These are phyloP conservation scores for Polychaeton citri DNA, from an alignment of 2,329 filamentous ascomycete species.

Conservation along the genomic window DNA sequence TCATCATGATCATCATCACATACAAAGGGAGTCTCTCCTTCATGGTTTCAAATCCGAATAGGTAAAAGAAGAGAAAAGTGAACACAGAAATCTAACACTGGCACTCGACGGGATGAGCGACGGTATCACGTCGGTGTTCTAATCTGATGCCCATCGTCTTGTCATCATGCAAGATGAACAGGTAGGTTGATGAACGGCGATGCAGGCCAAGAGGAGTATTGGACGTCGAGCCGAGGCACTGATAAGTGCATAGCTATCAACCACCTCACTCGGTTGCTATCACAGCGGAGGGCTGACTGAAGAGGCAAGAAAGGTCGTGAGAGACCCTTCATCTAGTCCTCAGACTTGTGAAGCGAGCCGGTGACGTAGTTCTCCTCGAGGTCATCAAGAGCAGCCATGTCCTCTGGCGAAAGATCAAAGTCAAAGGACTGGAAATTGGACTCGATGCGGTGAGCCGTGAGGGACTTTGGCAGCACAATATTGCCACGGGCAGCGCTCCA, in stretches of 20 bases:
- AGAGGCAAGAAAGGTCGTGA: too few species aligned
- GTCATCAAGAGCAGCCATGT: slow-evolving; percentile 35
- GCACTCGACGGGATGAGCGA: not conserved
- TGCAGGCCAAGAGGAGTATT: not conserved
- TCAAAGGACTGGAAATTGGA: slow-evolving; percentile 55
- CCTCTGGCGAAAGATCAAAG: slow-evolving; percentile 56
- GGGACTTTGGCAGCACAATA: slow-evolving; percentile 72
- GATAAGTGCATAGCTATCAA: too few species aligned
- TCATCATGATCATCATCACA: too few species aligned
- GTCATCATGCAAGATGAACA: too few species aligned
- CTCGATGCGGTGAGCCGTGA: slow-evolving; percentile 57
- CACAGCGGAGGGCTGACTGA: too few species aligned
- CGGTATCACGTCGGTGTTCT: not conserved
- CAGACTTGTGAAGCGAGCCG: slow-evolving; percentile 1
- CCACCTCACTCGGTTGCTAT: too few species aligned
- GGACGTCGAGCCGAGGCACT: too few species aligned
- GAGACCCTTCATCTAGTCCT: not conserved
- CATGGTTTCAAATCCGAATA: too few species aligned
- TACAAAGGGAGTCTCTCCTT: too few species aligned
- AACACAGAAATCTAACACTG: not conserved
- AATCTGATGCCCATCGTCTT: too few species aligned
- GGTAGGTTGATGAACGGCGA: not conserved
- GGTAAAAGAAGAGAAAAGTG: not conserved
- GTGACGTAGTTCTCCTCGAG: slow-evolving; percentile 1
- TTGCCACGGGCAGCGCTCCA: slow-evolving; percentile 71